phyloP scores from a whole-genome alignment of 2,329 filamentous ascomycete genomes.

The Falciphora oryzae region DNA sequence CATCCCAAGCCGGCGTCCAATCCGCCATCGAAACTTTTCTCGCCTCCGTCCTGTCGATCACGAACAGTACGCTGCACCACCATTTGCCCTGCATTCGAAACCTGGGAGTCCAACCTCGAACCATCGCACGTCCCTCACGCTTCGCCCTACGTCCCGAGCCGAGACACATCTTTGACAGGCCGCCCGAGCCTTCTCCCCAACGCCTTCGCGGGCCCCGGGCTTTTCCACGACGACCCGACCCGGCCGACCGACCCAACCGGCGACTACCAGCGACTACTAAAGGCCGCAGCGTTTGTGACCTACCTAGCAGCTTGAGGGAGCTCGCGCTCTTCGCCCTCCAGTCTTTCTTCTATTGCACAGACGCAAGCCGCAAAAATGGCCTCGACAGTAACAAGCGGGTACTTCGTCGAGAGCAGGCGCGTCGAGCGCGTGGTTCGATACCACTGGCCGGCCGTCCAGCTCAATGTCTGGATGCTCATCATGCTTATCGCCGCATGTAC shows the following conservation, averaged over 20 bases:
- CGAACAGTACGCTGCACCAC: no score
- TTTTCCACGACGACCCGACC: background rate
- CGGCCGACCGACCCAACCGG: no score
- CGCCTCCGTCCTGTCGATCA: no score
- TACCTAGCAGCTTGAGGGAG: background rate
- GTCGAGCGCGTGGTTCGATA: conserved; percentile 49
- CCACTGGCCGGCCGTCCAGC: conserved; percentile 62
- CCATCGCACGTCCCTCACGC: background rate
- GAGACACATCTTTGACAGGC: background rate
- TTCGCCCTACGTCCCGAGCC: background rate
- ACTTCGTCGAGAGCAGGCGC: conserved; percentile 36
- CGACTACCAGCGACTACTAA: background rate
- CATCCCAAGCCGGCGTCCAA: no score
- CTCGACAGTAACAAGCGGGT: conserved; percentile 34
- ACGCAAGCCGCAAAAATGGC: conserved; percentile 18
- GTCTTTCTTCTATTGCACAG: background rate
- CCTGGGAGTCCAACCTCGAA: no score
- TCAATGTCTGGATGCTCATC: conserved; percentile 62
- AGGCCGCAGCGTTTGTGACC: background rate
- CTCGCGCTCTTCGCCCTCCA: background rate
- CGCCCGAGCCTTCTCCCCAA: background rate
- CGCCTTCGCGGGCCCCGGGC: background rate
- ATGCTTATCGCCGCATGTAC: conserved; percentile 55
- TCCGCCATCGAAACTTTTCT: no score
- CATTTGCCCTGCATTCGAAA: background rate